These are phyloP conservation scores for Chondrus crispus DNA, from an alignment of 23 red algal species.

Conservation along the genomic window DNA sequence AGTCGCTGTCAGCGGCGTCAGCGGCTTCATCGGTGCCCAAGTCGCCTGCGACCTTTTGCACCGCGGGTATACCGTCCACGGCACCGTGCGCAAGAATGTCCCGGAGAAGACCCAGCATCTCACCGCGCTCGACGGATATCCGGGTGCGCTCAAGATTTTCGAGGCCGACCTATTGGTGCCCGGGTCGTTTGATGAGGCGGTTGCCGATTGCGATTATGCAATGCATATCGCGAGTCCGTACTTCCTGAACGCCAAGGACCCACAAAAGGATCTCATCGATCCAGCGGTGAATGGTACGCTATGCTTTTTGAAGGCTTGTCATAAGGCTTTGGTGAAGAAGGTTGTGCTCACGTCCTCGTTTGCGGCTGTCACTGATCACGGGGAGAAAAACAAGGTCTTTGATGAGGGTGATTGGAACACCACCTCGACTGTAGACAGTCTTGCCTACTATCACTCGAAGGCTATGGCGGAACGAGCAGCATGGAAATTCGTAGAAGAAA, in stretches of 20 bases:
- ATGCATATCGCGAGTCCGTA: constrained; percentile 77
- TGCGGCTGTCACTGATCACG: constrained; percentile 54
- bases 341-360: constrained; percentile 77
- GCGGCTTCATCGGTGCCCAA: constrained; percentile 69
- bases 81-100: constrained; percentile 55
- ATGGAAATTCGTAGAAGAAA: constrained; percentile 43
- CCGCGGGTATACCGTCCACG: constrained; percentile 70
- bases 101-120: constrained; percentile 35
- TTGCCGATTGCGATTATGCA: constrained; percentile 42
- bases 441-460: constrained; percentile 77
- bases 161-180: constrained; percentile 51
- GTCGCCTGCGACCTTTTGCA: constrained; percentile 60
- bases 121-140: constrained; percentile 33
- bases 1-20: constrained; percentile 69
- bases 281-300: constrained; percentile 69
- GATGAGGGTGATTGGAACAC: constrained; percentile 76
- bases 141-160: constrained; percentile 23
- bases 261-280: constrained; percentile 51
- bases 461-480: constrained; percentile 66
- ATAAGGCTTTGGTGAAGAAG: constrained; percentile 25
- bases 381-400: constrained; percentile 5
- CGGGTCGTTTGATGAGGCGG: constrained; percentile 58
- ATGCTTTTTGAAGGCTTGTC: constrained; percentile 39
- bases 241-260: not conserved
- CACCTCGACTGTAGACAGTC: not conserved